Base-by-base conservation (phyloP, 2,329 filamentous ascomycete species). In the Apiospora aurea region DNA sequence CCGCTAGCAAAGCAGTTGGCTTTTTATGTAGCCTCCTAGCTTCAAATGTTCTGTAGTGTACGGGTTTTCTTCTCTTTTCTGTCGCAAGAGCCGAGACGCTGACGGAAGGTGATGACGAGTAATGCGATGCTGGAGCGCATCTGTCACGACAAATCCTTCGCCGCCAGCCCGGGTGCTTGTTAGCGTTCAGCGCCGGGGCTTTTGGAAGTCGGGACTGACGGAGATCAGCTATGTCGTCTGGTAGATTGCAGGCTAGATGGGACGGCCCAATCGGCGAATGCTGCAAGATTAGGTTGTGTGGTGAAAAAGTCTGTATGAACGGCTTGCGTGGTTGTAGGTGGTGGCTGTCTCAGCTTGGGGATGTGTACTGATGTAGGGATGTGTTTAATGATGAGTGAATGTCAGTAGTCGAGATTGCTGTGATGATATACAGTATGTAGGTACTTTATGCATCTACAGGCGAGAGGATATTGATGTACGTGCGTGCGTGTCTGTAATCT, bases 51-150 rank as follows among this genome's bases (percentile, higher is more conserved):
- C 7, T 41, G 38, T 41, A 8, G 26, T 29, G 26, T 29, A 29
- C 26, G 26, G 26, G 2, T 18, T 49, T 18, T 24, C 10, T 24
- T n/a, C 24, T 51, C 21, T 24, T 24, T 24, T 51, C 8, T 14
- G 3, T 26, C 7, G 26, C 53, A 61, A 61, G 53, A 34, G 53
- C 53, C 53, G 53, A 61, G 21, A 43, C 16, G 53, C 53, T 61
- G 53, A 61, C 53, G 53, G 34, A 61, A 38, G 53, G 29, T 10
- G 53, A 61, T 61, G 53, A 61, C 53, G 53, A 61, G 53, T 61
- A 38, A 38, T 61, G 53, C 46, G 18, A 49, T 8, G 21, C 46
- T 49, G 10, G 46, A n/a, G 10, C 21, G 10, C 8, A 49, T 49
- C 18, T 49, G 44, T 47, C 16, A 47, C 16, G 44, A 14, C 51